Evolutionary conservation across 805 yeast species (phyloP).

Genomic region (Zygoascus tannicola): DNA sequence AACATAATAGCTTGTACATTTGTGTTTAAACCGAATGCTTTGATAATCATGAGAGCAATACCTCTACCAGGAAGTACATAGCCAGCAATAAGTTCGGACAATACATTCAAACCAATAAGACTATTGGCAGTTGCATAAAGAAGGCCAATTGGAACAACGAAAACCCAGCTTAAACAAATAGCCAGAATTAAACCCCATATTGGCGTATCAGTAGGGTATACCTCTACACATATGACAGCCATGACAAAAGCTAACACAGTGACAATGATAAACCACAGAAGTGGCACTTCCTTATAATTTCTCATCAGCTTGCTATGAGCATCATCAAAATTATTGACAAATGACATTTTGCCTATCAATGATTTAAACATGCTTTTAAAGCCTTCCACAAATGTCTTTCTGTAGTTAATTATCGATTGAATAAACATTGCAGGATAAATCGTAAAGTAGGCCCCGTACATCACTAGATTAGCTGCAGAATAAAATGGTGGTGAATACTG

Average conservation of each 20-base stretch:
- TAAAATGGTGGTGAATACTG: constrained; percentile 50
- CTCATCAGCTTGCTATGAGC: constrained; percentile 33
- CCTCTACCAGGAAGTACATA: constrained; percentile 58
- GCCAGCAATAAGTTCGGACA: constrained; percentile 57
- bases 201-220: constrained; percentile 41
- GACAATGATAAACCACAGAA: constrained; percentile 56
- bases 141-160: constrained; percentile 52
- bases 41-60: constrained; percentile 51
- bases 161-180: constrained; percentile 41
- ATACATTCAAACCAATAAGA: constrained; percentile 49
- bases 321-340: constrained; percentile 22
- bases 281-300: constrained; percentile 60
- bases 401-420: constrained; percentile 19
- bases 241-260: constrained; percentile 36
- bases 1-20: constrained; percentile 38
- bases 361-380: constrained; percentile 13
- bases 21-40: constrained; percentile 51
- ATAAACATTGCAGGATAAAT: constrained; percentile 48
- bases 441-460: constrained; percentile 47
- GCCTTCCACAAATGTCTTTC: constrained; percentile 19
- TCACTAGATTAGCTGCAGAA: constrained; percentile 44
- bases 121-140: constrained; percentile 52
- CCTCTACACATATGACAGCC: constrained; percentile 34
- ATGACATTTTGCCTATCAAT: neutral
- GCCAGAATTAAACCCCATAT: constrained; percentile 56